Evolutionary conservation across 129 eudicot species (phyloP), one percentile per base, ranked within the genome.

Genomic region (Flaveria linearis): DNA sequence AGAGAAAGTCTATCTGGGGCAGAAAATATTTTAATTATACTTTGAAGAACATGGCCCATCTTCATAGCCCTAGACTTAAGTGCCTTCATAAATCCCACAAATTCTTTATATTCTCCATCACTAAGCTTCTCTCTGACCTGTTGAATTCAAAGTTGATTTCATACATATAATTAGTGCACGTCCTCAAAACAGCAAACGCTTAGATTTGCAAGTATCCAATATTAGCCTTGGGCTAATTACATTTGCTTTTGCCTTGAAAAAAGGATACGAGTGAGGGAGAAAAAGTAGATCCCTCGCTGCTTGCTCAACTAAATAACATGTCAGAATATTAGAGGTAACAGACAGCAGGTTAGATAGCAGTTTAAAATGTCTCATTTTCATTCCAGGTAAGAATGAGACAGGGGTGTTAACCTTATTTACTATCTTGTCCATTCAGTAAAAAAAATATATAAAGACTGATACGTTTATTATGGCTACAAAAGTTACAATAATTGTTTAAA

Each of bases 101-200:
- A 94, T 72, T 89, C 91, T 69, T 76, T 78, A 68, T 94, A 94
- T 69, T 94, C 97, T 69, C 87, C 77, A 74, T 82, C 88, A 67
- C 80, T 87, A 78, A 94, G 96, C 86, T 88, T 89, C 73, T 85
- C 97, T 43, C 83, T 76, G 14, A 91, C 98, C 98, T 94, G 90
- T 46, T 80, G 72, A 58, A n/a, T 68, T 76, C 28, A 11, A 64
- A 46, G 58, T 56, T 7, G 5, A 33, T 60, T 60, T 26, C 36
- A 60, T 11, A 26, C 11, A 57, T 1, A 60, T 23, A 60, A 10
- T 12, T 60, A 60, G 12, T 10, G 41, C n/a, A 25, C 65, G 4
- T 60, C 66, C 39, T 60, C n/a, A 60, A 56, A 56, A 8, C 62
- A 56, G 62, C 10, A 20, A n/a, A 53, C 2, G 60, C 20, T 53